phyloP scores from a whole-genome alignment of 306 rosid genomes.

The Dalbergia oliveri region DNA sequence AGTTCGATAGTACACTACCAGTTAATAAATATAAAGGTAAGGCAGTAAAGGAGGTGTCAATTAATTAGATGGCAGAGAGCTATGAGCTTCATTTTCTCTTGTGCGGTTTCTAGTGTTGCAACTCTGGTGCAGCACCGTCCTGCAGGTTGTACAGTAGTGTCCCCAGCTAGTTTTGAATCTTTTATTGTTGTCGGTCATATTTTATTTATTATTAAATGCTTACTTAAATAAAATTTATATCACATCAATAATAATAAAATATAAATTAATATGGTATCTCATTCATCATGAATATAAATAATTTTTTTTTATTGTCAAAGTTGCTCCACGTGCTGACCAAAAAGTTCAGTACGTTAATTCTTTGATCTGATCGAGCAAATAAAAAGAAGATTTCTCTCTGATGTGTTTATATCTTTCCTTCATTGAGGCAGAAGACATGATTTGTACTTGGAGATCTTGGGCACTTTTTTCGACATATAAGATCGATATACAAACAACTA shows the following conservation, averaged over 20 bases:
- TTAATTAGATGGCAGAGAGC: neutral
- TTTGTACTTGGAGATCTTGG: no score
- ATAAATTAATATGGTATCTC: no score
- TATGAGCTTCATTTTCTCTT: neutral
- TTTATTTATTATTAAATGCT: no score
- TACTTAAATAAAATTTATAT: no score
- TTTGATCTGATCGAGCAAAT: neutral
- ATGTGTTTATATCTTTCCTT: neutral
- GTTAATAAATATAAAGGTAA: neutral
- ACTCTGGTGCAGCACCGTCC: neutral
- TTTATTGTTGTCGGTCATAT: no score
- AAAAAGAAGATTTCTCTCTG: neutral
- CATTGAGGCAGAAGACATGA: neutral
- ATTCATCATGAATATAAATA: no score
- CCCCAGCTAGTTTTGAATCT: neutral
- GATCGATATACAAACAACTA: no score
- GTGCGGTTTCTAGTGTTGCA: neutral
- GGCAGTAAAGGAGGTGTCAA: neutral
- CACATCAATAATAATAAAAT: no score
- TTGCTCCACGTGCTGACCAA: conserved; percentile 8
- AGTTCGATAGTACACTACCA: neutral
- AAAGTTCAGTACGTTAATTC: neutral
- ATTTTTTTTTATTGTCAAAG: neutral
- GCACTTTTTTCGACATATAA: no score
- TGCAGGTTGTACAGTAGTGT: neutral